These are phyloP conservation scores for Nevesoporus exiguus DNA, from an alignment of 768 basidiomycete genomes.

Conservation along the genomic window DNA sequence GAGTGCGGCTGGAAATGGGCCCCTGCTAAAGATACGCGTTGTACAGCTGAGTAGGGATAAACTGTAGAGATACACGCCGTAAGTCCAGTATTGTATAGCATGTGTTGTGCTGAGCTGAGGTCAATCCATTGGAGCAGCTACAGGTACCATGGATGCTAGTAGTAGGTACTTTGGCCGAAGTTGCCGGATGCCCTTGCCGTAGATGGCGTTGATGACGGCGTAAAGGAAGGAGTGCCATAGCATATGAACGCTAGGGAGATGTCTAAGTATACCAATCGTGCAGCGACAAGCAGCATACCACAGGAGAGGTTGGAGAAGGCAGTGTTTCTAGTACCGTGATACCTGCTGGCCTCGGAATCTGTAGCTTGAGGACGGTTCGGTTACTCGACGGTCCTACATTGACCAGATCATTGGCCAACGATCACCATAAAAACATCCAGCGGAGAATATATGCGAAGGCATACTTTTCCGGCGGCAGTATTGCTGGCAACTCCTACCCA, in stretches of 20 bases:
- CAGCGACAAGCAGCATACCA: conserved; percentile 16
- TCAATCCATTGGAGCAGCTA: conserved; percentile 5
- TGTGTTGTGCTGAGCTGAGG: conserved; percentile 7
- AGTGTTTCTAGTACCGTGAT: conserved; percentile 17
- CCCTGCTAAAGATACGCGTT: conserved; percentile 6
- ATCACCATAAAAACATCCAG: conserved; percentile 13
- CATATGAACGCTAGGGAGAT: conserved; percentile 23
- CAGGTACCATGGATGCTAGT: background rate
- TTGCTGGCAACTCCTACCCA: conserved; percentile 20
- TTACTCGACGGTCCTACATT: background rate
- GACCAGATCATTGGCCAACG: conserved; percentile 3
- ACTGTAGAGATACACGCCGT: conserved; percentile 4
- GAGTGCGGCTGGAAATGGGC: conserved; percentile 1
- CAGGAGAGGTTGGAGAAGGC: conserved; percentile 23
- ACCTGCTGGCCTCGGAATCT: too few relatives aligned
- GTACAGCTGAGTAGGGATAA: conserved; percentile 8
- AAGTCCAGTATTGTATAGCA: conserved; percentile 4
- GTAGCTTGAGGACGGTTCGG: conserved; percentile 1
- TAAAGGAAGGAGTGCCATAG: conserved; percentile 21
- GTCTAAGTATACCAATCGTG: background rate
- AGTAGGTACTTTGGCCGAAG: conserved; percentile 21
- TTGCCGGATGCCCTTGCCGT: conserved; percentile 22
- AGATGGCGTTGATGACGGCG: conserved; percentile 21
- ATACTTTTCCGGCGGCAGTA: conserved; percentile 5
- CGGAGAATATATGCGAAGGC: too few relatives aligned